phyloP scores from a whole-genome alignment of 2,329 filamentous ascomycete species.

The Botrytis paeoniae region DNA sequence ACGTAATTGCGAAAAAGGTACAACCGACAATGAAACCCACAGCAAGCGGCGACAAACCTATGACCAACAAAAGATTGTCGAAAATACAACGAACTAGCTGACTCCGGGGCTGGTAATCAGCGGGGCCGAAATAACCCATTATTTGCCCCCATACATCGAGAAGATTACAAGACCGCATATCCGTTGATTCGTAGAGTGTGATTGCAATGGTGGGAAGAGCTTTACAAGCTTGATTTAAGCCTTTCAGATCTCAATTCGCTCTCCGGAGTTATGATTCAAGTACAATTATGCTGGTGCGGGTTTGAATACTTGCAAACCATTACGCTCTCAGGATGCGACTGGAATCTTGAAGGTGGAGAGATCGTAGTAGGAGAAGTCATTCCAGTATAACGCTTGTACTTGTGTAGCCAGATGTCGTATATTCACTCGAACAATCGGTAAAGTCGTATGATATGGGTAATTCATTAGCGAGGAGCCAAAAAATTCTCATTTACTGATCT shows the following conservation, averaged over 20 bases:
- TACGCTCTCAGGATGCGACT: background rate
- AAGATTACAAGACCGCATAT: background rate
- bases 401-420: background rate
- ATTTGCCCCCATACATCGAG: rapidly evolving
- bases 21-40: background rate
- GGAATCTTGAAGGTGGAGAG: background rate
- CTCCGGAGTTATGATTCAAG: background rate
- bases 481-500: too few species aligned
- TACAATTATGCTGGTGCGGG: too few species aligned
- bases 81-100: background rate
- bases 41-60: background rate
- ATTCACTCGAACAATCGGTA: background rate
- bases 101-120: background rate
- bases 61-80: background rate
- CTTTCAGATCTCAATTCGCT: background rate
- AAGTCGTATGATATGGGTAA: background rate
- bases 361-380: background rate
- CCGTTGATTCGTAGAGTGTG: background rate
- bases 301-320: background rate
- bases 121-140: rapidly evolving
- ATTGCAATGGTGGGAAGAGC: background rate
- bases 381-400: background rate
- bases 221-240: too few species aligned
- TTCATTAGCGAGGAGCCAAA: too few species aligned
- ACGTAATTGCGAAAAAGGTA: background rate